These are phyloP conservation scores for Nannizzia gypsea DNA, from an alignment of 2,329 filamentous ascomycete genomes.

Conservation along the genomic window DNA sequence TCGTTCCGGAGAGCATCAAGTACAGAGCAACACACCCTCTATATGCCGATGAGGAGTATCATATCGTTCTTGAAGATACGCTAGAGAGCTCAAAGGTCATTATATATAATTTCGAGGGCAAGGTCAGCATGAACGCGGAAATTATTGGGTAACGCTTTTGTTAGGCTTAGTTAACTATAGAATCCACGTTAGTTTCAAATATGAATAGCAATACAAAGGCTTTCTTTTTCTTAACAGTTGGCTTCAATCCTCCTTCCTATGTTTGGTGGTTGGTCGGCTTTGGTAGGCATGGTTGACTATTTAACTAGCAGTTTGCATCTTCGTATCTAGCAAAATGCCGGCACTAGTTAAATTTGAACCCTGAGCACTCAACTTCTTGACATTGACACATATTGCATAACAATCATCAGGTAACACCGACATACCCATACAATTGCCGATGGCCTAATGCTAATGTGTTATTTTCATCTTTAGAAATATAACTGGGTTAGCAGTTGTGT, in stretches of 20 bases:
- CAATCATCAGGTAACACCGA: no score
- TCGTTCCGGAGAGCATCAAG: conserved; percentile 32
- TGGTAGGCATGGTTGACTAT: no score
- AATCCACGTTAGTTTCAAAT: no score
- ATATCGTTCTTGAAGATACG: conserved; percentile 31
- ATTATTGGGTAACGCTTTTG: conserved; percentile 14
- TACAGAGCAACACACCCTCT: conserved; percentile 41
- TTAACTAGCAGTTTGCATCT: no score
- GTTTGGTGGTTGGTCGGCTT: no score
- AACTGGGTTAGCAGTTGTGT: background rate
- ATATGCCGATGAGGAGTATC: conserved; percentile 40
- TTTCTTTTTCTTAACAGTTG: background rate
- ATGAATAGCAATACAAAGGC: background rate
- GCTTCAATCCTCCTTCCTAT: no score
- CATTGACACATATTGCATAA: background rate
- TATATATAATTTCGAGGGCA: conserved; percentile 24
- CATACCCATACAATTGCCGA: no score
- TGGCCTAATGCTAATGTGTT: background rate
- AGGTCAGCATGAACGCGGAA: conserved; percentile 30
- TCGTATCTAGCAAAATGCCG: background rate
- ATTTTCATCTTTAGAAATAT: background rate
- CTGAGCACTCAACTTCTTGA: background rate
- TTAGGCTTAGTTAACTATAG: background rate
- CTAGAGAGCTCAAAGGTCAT: conserved; percentile 21
- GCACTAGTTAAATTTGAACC: background rate